Evolutionary conservation across 2,329 filamentous ascomycete genomes (phyloP).

Genomic region (Ophiocordyceps camponoti-rufipedis): DNA sequence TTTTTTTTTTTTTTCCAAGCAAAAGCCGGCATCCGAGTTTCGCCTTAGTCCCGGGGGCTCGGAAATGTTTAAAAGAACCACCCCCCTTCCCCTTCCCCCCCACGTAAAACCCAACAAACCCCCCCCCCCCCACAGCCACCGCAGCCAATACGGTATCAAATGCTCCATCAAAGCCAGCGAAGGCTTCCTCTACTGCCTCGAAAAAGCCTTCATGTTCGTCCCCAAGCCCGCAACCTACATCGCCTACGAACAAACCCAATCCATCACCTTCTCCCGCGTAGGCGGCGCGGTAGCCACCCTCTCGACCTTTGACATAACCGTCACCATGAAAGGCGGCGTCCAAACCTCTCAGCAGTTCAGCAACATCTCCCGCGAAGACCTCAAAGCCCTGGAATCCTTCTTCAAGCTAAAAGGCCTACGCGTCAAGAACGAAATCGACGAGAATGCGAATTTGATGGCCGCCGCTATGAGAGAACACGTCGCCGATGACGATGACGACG

Average conservation of each 20-base stretch:
- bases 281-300: conserved; percentile 85
- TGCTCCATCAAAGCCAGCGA: conserved; percentile 99
- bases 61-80: too few species aligned
- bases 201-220: conserved; percentile 98
- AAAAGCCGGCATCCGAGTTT: too few species aligned
- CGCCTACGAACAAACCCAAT: conserved; percentile 78
- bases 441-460: conserved; percentile 67
- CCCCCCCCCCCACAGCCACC: conserved; percentile 37
- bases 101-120: not conserved
- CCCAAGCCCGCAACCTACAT: conserved; percentile 97
- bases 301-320: conserved; percentile 92
- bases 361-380: conserved; percentile 97
- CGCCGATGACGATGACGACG: conserved; percentile 50
- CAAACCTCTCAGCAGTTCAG: conserved; percentile 80
- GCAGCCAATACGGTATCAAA: conserved; percentile 88
- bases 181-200: conserved; percentile 88
- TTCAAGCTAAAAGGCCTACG: conserved; percentile 91
- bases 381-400: conserved; percentile 90
- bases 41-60: too few species aligned
- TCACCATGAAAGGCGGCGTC: conserved; percentile 71
- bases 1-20: too few species aligned
- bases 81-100: too few species aligned
- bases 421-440: conserved; percentile 97
- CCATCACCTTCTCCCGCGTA: conserved; percentile 88
- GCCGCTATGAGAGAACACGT: conserved; percentile 71